These are phyloP conservation scores for Ceratobasidium sp. DNA, from an alignment of 1,284 basidiomycete species.

Conservation along the genomic window DNA sequence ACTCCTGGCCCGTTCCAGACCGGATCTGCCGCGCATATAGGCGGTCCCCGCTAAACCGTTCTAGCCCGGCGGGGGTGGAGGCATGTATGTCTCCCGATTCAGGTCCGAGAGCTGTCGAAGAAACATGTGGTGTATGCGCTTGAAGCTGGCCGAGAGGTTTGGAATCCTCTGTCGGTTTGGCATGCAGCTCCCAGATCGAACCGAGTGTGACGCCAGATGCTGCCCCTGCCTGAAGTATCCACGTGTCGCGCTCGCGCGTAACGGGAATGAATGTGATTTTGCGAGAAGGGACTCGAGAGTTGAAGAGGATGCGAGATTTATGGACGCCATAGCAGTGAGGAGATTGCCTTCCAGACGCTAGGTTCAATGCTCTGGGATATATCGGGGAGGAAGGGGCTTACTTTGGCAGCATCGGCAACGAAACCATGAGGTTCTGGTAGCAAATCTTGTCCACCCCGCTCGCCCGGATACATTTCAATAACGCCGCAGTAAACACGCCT, in stretches of 20 bases:
- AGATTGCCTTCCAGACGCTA: constrained; percentile 58
- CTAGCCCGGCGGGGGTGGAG: too few species aligned
- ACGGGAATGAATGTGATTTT: constrained; percentile 64
- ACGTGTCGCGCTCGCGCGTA: constrained; percentile 53
- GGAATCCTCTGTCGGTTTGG: constrained; percentile 69
- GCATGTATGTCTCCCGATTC: not conserved
- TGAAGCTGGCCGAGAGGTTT: not conserved
- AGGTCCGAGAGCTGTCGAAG: not conserved
- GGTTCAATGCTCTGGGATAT: not conserved
- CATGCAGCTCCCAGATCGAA: constrained; percentile 63
- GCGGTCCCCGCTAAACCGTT: not conserved
- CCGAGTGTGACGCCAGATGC: constrained; percentile 72
- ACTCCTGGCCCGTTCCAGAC: constrained; percentile 22
- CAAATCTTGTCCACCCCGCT: constrained; percentile 67
- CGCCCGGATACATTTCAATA: constrained; percentile 64
- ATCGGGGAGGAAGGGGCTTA: constrained; percentile 38
- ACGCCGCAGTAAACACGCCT: constrained; percentile 69
- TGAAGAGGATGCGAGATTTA: constrained; percentile 66
- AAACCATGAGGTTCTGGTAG: constrained; percentile 63
- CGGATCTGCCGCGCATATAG: constrained; percentile 29
- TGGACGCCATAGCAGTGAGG: constrained; percentile 66
- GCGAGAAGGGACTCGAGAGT: constrained; percentile 66
- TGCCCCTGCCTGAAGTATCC: constrained; percentile 67
- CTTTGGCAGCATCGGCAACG: constrained; percentile 48
- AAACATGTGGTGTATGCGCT: constrained; percentile 10